phyloP scores from a whole-genome alignment of 176 grass and related monocot species.

The Oryza australiensis region DNA sequence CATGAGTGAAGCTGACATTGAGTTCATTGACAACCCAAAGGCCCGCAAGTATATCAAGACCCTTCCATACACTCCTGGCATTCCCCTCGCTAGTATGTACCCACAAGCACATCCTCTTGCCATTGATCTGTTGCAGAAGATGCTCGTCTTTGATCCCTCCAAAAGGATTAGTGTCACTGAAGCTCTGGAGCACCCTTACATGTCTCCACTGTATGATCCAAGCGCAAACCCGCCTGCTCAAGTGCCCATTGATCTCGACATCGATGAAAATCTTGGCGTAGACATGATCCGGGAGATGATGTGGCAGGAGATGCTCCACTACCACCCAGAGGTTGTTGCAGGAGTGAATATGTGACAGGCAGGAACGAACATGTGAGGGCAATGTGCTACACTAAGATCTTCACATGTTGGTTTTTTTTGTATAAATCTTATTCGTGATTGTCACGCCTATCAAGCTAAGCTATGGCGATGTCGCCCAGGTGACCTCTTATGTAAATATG shows the following conservation, averaged over 20 bases:
- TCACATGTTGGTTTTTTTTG: slow-evolving; percentile 36
- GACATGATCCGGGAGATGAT: slow-evolving; percentile 61
- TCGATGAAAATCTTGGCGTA: slow-evolving; percentile 55
- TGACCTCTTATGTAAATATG: slow-evolving; percentile 46
- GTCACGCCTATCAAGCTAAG: slow-evolving; percentile 22
- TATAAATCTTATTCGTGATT: slow-evolving; percentile 20
- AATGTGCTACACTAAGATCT: background rate
- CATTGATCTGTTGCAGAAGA: slow-evolving; percentile 63
- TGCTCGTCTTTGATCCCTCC: slow-evolving; percentile 58
- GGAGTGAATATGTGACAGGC: slow-evolving; percentile 43
- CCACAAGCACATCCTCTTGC: slow-evolving; percentile 49
- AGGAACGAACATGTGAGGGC: slow-evolving; percentile 42
- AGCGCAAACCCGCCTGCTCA: slow-evolving; percentile 54
- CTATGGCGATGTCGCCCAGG: background rate
- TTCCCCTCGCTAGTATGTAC: slow-evolving; percentile 44
- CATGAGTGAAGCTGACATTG: slow-evolving; percentile 52
- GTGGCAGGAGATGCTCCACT: slow-evolving; percentile 64
- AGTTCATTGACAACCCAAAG: slow-evolving; percentile 57
- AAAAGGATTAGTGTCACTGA: slow-evolving; percentile 55
- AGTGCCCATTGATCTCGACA: slow-evolving; percentile 53
- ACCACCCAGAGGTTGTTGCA: slow-evolving; percentile 40
- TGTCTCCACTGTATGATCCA: slow-evolving; percentile 58
- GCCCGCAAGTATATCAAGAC: slow-evolving; percentile 59
- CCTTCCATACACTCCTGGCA: slow-evolving; percentile 51
- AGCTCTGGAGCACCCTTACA: slow-evolving; percentile 58